Percentiles rank a stretch among this genome's conserved stretches.
Conservation (phyloP, 2,329 filamentous ascomycete species). For the Colletotrichum phormii region DNA sequence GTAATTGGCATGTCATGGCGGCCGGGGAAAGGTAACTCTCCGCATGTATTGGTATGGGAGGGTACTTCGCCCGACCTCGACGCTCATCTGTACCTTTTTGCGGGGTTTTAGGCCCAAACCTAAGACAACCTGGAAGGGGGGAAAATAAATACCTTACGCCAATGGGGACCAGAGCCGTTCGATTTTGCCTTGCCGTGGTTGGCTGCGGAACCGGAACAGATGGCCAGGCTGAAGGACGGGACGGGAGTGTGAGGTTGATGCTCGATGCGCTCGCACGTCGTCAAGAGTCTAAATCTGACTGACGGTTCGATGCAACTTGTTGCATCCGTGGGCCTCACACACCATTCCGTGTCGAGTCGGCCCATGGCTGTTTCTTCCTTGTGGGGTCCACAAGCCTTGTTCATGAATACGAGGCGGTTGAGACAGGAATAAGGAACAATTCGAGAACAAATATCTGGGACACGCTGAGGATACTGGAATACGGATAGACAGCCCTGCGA, state of each 20-base stretch:
- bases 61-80: not conserved
- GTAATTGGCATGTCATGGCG: not conserved
- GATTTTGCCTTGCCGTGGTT: not conserved
- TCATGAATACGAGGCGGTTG: not conserved
- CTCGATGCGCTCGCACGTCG: not conserved
- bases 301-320: not conserved
- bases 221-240: not conserved
- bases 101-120: slow-evolving; percentile 5
- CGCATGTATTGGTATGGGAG: not conserved
- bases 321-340: not conserved
- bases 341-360: not conserved
- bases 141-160: not conserved
- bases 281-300: not conserved
- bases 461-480: not conserved
- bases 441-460: slow-evolving; percentile 14
- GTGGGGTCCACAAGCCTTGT: not conserved
- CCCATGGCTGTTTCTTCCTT: not conserved
- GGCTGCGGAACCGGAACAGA: not conserved
- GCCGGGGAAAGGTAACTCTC: not conserved
- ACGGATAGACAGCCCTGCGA: not conserved
- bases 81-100: not conserved
- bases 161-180: not conserved
- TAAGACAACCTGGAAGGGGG: not conserved
- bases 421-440: slow-evolving; percentile 29
- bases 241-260: not conserved